A percentile compares a stretch with the other conserved stretches of the same genome.
Evolutionary conservation across 139 green algal species (phyloP).

Genomic region (Nannochloris sp.): DNA sequence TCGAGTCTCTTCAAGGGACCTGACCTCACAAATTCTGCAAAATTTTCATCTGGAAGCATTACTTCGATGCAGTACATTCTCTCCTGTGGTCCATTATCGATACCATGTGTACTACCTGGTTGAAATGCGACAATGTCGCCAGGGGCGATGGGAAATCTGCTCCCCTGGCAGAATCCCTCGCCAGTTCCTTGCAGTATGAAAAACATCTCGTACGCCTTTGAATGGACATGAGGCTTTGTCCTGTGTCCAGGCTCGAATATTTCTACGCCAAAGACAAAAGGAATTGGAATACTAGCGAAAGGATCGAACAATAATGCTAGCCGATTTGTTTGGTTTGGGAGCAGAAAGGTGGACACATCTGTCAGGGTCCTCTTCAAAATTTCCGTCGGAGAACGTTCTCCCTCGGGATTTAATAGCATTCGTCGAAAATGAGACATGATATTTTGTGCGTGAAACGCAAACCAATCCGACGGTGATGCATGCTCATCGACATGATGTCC

Average conservation of each 20-base stretch:
- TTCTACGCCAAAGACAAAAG: constrained; percentile 67
- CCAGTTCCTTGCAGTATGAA: constrained; percentile 66
- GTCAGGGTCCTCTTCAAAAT: constrained; percentile 33
- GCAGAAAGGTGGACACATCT: constrained; percentile 53
- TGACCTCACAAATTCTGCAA: constrained; percentile 64
- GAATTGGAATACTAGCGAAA: constrained; percentile 13
- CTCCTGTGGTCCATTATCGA: constrained; percentile 46
- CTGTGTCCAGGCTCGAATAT: constrained; percentile 61
- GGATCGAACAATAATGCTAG: constrained; percentile 66
- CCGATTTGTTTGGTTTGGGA: constrained; percentile 72
- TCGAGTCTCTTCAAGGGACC: constrained; percentile 33
- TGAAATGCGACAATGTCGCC: constrained; percentile 73
- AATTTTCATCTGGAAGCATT: constrained; percentile 81
- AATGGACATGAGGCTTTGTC: constrained; percentile 63
- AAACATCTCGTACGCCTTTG: constrained; percentile 70
- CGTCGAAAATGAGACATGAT: too few species aligned
- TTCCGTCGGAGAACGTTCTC: constrained; percentile 13
- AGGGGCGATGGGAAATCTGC: constrained; percentile 34
- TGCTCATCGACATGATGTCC: too few species aligned
- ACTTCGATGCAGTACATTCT: constrained; percentile 54
- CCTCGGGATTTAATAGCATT: too few species aligned
- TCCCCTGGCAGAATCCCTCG: constrained; percentile 43
- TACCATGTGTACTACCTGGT: constrained; percentile 52
- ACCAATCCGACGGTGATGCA: too few species aligned
- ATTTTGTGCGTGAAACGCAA: too few species aligned